phyloP scores from a whole-genome alignment of 2,329 filamentous ascomycete genomes.

The Epichloe hybrida region DNA sequence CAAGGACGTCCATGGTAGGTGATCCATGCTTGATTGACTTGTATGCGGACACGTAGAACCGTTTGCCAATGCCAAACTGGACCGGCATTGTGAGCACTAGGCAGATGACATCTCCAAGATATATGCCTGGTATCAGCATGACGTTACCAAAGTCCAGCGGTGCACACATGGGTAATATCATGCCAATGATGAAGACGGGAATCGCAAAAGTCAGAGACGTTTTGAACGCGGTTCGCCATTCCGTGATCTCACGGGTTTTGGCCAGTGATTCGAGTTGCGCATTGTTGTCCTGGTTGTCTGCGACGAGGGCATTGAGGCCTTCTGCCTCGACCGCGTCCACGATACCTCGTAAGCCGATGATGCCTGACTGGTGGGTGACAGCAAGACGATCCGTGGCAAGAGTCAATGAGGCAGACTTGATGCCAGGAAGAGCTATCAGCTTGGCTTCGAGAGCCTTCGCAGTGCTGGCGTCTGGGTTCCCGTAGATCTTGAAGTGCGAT shows the following conservation, averaged over 20 bases:
- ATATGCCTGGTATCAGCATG: constrained; percentile 59
- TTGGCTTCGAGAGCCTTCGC: constrained; percentile 58
- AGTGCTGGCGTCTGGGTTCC: constrained; percentile 56
- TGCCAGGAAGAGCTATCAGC: constrained; percentile 52
- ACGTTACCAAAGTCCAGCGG: constrained; percentile 68
- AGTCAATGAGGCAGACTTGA: constrained; percentile 61
- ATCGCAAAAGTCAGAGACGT: constrained; percentile 70
- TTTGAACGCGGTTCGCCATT: constrained; percentile 75
- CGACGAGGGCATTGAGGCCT: constrained; percentile 78
- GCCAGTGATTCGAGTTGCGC: constrained; percentile 90
- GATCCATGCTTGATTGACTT: constrained; percentile 83
- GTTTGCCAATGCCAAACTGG: constrained; percentile 89
- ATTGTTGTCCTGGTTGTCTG: constrained; percentile 89
- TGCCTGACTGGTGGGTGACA: constrained; percentile 56
- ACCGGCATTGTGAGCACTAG: constrained; percentile 77
- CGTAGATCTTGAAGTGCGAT: constrained; percentile 74
- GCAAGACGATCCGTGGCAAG: constrained; percentile 61
- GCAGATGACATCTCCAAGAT: constrained; percentile 77
- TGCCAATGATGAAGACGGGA: constrained; percentile 83
- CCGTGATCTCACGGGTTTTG: constrained; percentile 90
- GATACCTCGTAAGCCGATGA: constrained; percentile 66
- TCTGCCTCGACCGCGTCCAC: constrained; percentile 71
- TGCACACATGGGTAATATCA: constrained; percentile 82
- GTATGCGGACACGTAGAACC: constrained; percentile 88
- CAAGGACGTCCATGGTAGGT: constrained; percentile 94